These are phyloP conservation scores for Ganoderma lingzhi DNA, from an alignment of 1,284 basidiomycete genomes.

Conservation along the genomic window DNA sequence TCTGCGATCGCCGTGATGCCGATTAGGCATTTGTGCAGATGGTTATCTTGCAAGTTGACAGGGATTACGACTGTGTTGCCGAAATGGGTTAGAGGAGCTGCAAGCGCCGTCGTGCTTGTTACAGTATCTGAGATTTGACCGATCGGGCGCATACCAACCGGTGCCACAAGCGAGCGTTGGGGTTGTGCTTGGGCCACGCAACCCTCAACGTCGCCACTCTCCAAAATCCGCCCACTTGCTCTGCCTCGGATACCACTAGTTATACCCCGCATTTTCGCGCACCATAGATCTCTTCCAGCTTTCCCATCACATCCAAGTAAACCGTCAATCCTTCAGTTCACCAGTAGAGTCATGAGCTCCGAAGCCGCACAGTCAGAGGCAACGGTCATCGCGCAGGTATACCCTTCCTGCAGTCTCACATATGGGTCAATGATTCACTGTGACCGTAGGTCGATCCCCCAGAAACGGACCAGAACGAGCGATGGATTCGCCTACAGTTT, in stretches of 20 bases:
- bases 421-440: background rate
- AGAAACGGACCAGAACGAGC: conserved; percentile 33
- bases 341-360: conserved; percentile 1
- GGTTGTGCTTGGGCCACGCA: background rate
- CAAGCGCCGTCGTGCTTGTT: background rate
- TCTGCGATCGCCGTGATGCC: background rate
- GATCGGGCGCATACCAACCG: background rate
- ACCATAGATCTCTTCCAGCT: background rate
- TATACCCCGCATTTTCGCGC: background rate
- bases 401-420: background rate
- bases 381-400: conserved; percentile 7
- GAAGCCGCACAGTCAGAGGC: background rate
- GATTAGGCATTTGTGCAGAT: background rate
- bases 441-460: conserved; percentile 15
- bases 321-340: background rate
- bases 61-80: background rate
- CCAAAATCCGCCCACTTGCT: background rate
- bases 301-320: background rate
- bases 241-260: background rate
- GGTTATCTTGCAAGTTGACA: background rate
- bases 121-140: background rate
- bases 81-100: background rate
- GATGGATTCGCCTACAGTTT: conserved; percentile 70
- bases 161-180: background rate
- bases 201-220: background rate